Conservation (phyloP, 2,329 filamentous ascomycete genomes). For the Penicillium crustosum region DNA sequence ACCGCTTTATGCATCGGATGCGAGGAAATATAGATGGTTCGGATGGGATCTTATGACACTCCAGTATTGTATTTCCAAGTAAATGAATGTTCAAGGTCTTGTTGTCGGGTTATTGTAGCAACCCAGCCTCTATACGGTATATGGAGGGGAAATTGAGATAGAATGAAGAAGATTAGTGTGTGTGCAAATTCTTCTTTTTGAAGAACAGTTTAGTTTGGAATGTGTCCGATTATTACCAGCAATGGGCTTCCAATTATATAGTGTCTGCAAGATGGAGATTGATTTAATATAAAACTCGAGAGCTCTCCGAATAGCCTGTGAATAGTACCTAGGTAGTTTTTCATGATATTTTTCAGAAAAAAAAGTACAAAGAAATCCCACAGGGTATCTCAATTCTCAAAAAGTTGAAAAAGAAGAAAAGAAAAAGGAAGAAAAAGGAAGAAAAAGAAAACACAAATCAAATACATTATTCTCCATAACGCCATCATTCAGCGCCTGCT, state of each 20-base stretch:
- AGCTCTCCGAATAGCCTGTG: background rate
- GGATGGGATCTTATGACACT: background rate
- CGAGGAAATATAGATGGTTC: constrained; percentile 5
- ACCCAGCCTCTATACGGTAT: background rate
- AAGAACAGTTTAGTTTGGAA: background rate
- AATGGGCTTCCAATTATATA: background rate
- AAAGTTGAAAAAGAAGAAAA: constrained; percentile 2
- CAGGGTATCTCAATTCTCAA: constrained; percentile 26
- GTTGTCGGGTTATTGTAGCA: background rate
- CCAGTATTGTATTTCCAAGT: background rate
- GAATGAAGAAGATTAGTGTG: background rate
- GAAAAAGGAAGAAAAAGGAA: too few relatives aligned
- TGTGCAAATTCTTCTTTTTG: background rate
- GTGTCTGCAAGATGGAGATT: background rate
- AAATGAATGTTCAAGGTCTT: background rate
- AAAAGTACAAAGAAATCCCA: constrained; percentile 11
- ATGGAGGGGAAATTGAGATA: background rate
- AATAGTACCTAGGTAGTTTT: background rate
- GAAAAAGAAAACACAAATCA: background rate
- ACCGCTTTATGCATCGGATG: constrained; percentile 3
- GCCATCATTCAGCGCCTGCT: constrained; percentile 26
- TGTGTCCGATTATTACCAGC: background rate
- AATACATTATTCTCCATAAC: constrained; percentile 22
- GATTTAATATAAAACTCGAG: background rate
- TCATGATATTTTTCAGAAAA: background rate